Evolutionary conservation across 805 yeast species (phyloP), one percentile per base, ranked within the genome.

Genomic region (Myxozyma geophila): DNA sequence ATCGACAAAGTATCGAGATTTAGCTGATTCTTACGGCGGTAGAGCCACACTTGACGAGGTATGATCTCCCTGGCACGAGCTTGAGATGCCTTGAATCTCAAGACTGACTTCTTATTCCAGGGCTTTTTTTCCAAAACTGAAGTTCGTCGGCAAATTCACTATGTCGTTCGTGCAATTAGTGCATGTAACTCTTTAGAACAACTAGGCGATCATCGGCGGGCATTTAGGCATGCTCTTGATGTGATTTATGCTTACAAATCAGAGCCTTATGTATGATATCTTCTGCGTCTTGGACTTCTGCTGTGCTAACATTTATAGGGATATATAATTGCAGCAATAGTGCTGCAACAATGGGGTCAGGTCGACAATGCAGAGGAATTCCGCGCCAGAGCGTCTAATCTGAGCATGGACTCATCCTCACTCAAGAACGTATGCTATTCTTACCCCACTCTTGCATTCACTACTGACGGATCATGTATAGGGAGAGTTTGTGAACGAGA

Each of bases 31-130:
- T 7, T 53, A 53, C 23, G 57, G 57, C n/a, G 36, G n/a, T 13
- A 21, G 57, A 23, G 48, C 48, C 13, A 43, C 57, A 37, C 48
- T 53, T 23, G 57, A 53, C 35, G 47, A 40, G 48, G 57, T 53
- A 23, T 12, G 49, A 12, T 41, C 12, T 28, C n/a, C 36, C 17
- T n/a, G 4, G 28, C 28, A 5, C 28, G 28, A 28, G 5, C 28
- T 28, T 28, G 28, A 28, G 28, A 28, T 28, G 5, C 28, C 39
- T 35, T 15, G 5, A 8, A n/a, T 36, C 28, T 10, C 23, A 7
- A 17, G 39, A 10, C 39, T 41, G 8, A 19, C 35, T 40, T 21
- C 13, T 41, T 3, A 7, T n/a, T 39, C 40, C 44, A 53, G 48
- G 23, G 36, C 13, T 41, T 41, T 19, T 53, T 41, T 23, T 15